These are phyloP conservation scores for Polychaeton citri DNA, from an alignment of 2,329 filamentous ascomycete species.

Conservation along the genomic window DNA sequence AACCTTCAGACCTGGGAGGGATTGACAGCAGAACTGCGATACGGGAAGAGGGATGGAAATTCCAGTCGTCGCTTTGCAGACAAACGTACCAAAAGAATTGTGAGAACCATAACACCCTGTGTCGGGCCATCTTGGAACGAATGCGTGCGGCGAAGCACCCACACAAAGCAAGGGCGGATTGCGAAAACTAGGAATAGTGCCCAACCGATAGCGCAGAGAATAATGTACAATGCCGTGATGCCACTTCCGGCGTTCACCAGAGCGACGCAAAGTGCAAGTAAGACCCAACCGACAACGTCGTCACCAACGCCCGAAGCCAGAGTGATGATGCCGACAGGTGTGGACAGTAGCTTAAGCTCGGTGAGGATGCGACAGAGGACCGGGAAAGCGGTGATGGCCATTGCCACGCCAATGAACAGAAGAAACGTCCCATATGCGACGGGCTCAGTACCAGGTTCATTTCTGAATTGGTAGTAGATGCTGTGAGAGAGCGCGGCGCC, in stretches of 20 bases:
- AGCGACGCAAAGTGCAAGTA: conserved; percentile 84
- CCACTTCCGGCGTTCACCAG: conserved; percentile 80
- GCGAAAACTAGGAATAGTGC: conserved; percentile 59
- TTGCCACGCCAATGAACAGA: conserved; percentile 82
- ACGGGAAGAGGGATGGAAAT: no score
- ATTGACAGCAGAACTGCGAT: no score
- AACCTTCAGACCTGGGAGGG: no score
- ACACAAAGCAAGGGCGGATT: conserved; percentile 62
- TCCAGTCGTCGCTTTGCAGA: no score
- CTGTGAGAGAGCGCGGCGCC: conserved; percentile 72
- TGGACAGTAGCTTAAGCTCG: conserved; percentile 72
- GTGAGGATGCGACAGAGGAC: conserved; percentile 89
- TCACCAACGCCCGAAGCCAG: conserved; percentile 86
- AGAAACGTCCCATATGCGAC: conserved; percentile 51
- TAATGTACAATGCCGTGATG: conserved; percentile 69
- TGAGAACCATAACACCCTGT: conserved; percentile 71
- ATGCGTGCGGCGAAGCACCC: conserved; percentile 57
- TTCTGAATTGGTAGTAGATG: conserved; percentile 59
- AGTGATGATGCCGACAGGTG: conserved; percentile 75
- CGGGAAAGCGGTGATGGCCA: conserved; percentile 84
- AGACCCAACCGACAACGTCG: conserved; percentile 81
- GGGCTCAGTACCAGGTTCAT: conserved; percentile 40
- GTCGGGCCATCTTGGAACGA: conserved; percentile 79
- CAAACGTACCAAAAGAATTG: conserved; percentile 67
- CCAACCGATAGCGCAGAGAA: conserved; percentile 64